Base-by-base conservation (phyloP, 805 yeast species). In the Lachancea kluyveri region DNA sequence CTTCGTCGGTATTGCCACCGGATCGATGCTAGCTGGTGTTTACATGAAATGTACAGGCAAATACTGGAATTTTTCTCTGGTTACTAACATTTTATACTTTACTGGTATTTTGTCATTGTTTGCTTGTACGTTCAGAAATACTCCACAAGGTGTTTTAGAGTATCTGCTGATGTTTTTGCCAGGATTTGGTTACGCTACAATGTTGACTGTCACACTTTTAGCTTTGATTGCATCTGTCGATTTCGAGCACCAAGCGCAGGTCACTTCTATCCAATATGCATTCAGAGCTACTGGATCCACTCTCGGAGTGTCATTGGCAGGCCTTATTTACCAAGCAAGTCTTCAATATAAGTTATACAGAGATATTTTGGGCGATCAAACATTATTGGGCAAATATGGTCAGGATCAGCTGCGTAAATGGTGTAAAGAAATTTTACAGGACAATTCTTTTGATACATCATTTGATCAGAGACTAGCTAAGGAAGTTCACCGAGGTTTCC, bases 261-360 rank as follows among this genome's bases (percentile, higher is more conserved):
- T 87, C 4, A 86, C 95, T 0, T 80, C 94, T 0, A 80, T 86
- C 33, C 92, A 83, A 54, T 85, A 86, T 52, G 85, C 87, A 0
- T 83, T 80, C 62, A 69, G 92, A 48, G 77, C 87, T 6, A 77
- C 85, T 1, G 92, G 92, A 0, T 79, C 87, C 8, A 79, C 88
- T 0, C 56, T 82, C 26, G 92, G 92, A 25, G 85, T 83, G 11
- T 64, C 88, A 1, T 45, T 77, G 8, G 77, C 83, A 0, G 69
- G 81, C 13, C 77, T 86, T 3, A 62, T 79, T 17, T 81, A 80
- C 60, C 81, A 75, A 47, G 63, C 64, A 30, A 50, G 63, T 7
- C 61, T 79, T 33, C 40, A 43, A 8, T 19, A 36, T 10, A 37
- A 50, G 18, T 52, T 72, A 21, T 40, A 26, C 7, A 38, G 22